Evolutionary conservation across 192 early-diverging fungal genomes (phyloP).

Genomic region (Linnemannia zychae): DNA sequence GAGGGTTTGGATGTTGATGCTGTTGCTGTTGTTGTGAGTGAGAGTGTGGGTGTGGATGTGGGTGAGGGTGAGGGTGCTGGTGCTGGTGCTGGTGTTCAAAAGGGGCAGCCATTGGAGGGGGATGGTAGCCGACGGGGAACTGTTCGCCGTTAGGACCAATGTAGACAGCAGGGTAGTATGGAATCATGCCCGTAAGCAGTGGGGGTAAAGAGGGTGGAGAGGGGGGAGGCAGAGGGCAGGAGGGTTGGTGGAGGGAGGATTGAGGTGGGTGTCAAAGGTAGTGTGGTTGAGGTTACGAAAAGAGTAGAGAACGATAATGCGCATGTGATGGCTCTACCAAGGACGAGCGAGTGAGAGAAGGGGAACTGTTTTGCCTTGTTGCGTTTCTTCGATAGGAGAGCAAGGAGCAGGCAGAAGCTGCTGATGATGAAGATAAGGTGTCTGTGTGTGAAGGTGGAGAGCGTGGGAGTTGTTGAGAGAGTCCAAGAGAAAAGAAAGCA

Average conservation of each 20-base stretch:
- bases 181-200: slow-evolving; percentile 24
- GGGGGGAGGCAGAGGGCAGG: neutral
- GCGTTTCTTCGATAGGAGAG: neutral
- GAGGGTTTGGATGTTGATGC: neutral
- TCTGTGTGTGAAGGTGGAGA: neutral
- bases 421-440: neutral
- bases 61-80: neutral
- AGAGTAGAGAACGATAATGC: neutral
- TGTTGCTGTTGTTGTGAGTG: slow-evolving; percentile 13
- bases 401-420: neutral
- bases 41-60: slow-evolving; percentile 9
- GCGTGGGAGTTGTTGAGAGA: neutral
- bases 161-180: slow-evolving; percentile 43
- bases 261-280: neutral
- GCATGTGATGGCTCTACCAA: slow-evolving; percentile 4
- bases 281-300: neutral
- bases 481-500: neutral
- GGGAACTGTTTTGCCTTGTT: neutral
- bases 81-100: slow-evolving; percentile 29
- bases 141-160: slow-evolving; percentile 49
- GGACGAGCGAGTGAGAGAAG: neutral
- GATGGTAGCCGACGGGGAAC: slow-evolving; percentile 40
- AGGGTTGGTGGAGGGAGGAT: neutral
- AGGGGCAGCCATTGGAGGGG: slow-evolving; percentile 25
- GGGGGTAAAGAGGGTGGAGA: neutral